These are phyloP conservation scores for Pleoardoris graminearum DNA, from an alignment of 2,329 filamentous ascomycete species.

Conservation along the genomic window DNA sequence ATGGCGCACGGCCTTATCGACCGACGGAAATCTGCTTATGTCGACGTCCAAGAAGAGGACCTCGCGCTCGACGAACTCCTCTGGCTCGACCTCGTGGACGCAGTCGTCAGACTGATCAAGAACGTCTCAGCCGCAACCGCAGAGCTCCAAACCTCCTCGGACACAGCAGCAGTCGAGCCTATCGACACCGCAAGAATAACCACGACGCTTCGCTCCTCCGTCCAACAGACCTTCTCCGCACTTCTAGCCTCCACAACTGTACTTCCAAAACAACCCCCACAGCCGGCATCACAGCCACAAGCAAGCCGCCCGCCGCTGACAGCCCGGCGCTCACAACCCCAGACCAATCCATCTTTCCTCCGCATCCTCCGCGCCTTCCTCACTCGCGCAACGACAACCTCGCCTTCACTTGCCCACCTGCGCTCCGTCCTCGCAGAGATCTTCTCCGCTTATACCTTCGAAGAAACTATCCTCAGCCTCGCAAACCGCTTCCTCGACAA, in stretches of 20 bases:
- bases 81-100: constrained; percentile 68
- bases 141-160: constrained; percentile 33
- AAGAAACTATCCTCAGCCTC: constrained; percentile 83
- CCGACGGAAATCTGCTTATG: constrained; percentile 36
- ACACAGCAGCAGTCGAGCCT: constrained; percentile 18
- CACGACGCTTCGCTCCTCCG: constrained; percentile 71
- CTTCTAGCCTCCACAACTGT: constrained; percentile 70
- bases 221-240: constrained; percentile 89
- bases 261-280: constrained; percentile 28
- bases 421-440: constrained; percentile 84
- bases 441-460: constrained; percentile 93
- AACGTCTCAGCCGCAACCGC: constrained; percentile 54
- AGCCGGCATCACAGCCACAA: constrained; percentile 16
- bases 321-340: constrained; percentile 30
- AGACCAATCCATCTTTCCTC: constrained; percentile 75
- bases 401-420: constrained; percentile 84
- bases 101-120: constrained; percentile 59
- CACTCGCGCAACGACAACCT: constrained; percentile 75
- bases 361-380: constrained; percentile 88
- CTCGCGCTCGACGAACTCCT: constrained; percentile 64
- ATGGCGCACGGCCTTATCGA: constrained; percentile 44
- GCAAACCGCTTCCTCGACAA: constrained; percentile 86
- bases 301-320: constrained; percentile 27
- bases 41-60: constrained; percentile 58
- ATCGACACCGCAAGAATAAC: constrained; percentile 66